These are phyloP conservation scores for Oldenlandia corymbosa DNA, from an alignment of 257 asterid species.

Conservation along the genomic window DNA sequence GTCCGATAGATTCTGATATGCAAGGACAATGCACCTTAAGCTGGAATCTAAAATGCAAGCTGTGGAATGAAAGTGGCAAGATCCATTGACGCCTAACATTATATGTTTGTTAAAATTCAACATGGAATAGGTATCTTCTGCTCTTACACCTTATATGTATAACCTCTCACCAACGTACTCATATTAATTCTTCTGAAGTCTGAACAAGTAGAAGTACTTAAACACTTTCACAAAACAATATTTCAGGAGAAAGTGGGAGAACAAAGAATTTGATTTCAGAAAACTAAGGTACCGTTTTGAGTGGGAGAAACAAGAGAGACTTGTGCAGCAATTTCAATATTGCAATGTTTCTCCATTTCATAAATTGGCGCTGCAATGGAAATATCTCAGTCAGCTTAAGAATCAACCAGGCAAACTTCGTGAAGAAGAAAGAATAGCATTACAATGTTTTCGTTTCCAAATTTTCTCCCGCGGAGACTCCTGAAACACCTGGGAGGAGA, in stretches of 20 bases:
- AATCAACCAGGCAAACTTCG: constrained; percentile 18
- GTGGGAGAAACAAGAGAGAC: constrained; percentile 62
- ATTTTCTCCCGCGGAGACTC: constrained; percentile 90
- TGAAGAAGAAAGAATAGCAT: constrained; percentile 13
- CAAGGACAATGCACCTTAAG: background rate
- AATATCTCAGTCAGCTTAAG: constrained; percentile 22
- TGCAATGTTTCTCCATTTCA: constrained; percentile 97
- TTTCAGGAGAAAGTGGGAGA: constrained; percentile 4
- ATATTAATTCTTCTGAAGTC: background rate
- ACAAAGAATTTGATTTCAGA: constrained; percentile 9
- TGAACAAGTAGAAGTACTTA: background rate
- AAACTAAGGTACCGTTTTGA: constrained; percentile 54
- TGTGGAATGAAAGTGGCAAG: background rate
- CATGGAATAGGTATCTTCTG: background rate
- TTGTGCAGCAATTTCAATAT: constrained; percentile 93
- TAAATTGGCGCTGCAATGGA: constrained; percentile 75
- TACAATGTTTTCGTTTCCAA: constrained; percentile 93
- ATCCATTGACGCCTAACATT: no score
- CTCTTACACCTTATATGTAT: background rate
- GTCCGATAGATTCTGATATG: no score
- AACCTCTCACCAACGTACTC: background rate
- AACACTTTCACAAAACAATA: background rate
- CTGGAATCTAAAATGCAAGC: background rate
- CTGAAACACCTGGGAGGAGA: constrained; percentile 96
- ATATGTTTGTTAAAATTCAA: constrained; percentile 4